Conservation (phyloP, 2,329 filamentous ascomycete genomes). For the Elsinoe arachidis region DNA sequence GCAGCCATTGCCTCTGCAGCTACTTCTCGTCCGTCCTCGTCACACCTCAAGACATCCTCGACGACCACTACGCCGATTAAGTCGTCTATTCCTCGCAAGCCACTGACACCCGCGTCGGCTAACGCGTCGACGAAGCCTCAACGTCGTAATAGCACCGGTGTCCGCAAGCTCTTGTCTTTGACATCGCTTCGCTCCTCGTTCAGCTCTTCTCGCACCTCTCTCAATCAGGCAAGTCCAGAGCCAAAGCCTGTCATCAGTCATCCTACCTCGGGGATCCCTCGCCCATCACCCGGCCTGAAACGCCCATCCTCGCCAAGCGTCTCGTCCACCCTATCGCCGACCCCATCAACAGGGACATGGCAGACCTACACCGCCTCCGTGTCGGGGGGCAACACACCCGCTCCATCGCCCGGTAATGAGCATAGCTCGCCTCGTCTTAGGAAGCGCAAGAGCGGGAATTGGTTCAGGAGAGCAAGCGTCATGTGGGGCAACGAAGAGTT, state of each 20-base stretch:
- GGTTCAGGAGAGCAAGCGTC: conserved; percentile 30
- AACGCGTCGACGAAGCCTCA: conserved; percentile 12
- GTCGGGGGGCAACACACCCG: conserved; percentile 11
- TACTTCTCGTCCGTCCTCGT: conserved; percentile 10
- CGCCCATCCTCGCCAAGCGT: conserved; percentile 4
- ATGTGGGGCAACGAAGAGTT: conserved; percentile 6
- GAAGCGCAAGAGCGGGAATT: conserved; percentile 24
- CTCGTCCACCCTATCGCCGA: background rate
- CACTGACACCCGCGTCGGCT: conserved; percentile 10
- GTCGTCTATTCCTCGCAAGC: conserved; percentile 8
- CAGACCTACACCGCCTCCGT: conserved; percentile 2
- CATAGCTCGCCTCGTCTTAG: conserved; percentile 17
- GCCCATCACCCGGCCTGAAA: conserved; percentile 11
- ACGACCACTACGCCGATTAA: conserved; percentile 9
- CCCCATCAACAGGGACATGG: background rate
- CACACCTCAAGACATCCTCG: conserved; percentile 1
- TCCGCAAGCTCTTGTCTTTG: conserved; percentile 27
- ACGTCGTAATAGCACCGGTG: conserved; percentile 17
- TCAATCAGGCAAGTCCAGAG: conserved; percentile 18
- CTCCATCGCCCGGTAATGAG: conserved; percentile 13
- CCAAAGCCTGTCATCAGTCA: conserved; percentile 12
- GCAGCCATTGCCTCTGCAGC: conserved; percentile 10
- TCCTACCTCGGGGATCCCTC: background rate
- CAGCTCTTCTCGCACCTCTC: conserved; percentile 27
- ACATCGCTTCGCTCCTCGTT: conserved; percentile 28